A percentile compares a stretch with the other conserved stretches of the same genome.
Conservation (phyloP, 1,284 basidiomycete genomes). For the Xerocomus nothofagi region DNA sequence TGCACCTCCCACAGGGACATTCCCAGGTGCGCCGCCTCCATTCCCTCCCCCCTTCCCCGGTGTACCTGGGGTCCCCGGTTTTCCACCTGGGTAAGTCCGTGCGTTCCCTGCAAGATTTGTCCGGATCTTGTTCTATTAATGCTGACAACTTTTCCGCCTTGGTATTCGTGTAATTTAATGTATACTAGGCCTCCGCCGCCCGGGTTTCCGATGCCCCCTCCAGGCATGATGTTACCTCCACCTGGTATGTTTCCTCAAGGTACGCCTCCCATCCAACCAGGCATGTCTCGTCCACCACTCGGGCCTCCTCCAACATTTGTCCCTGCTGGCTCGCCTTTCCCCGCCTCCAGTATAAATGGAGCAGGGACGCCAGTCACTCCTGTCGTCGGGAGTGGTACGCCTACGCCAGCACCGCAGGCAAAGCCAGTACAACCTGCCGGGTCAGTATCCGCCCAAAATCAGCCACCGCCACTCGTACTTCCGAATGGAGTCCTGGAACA, state of each 20-base stretch:
- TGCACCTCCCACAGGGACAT: constrained; percentile 29
- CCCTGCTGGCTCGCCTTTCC: constrained; percentile 32
- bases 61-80: constrained; percentile 42
- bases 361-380: constrained; percentile 14
- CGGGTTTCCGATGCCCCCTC: constrained; percentile 43
- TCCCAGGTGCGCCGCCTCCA: constrained; percentile 38
- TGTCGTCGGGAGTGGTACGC: constrained; percentile 22
- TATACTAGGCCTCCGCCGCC: constrained; percentile 43
- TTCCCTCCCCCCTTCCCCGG: constrained; percentile 41
- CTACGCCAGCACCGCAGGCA: constrained; percentile 20
- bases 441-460: constrained; percentile 21
- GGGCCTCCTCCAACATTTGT: constrained; percentile 40
- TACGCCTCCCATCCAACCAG: constrained; percentile 41
- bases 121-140: constrained; percentile 7
- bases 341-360: constrained; percentile 19
- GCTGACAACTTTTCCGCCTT: constrained; percentile 19
- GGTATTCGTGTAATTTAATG: constrained; percentile 15
- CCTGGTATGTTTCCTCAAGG: constrained; percentile 40
- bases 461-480: constrained; percentile 44
- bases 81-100: constrained; percentile 49
- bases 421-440: constrained; percentile 21
- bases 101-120: constrained; percentile 29
- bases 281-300: constrained; percentile 38
- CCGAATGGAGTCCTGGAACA: constrained; percentile 61
- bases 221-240: constrained; percentile 36